Conservation (phyloP, 305 asterid species). For the Euphrasia arctica region DNA sequence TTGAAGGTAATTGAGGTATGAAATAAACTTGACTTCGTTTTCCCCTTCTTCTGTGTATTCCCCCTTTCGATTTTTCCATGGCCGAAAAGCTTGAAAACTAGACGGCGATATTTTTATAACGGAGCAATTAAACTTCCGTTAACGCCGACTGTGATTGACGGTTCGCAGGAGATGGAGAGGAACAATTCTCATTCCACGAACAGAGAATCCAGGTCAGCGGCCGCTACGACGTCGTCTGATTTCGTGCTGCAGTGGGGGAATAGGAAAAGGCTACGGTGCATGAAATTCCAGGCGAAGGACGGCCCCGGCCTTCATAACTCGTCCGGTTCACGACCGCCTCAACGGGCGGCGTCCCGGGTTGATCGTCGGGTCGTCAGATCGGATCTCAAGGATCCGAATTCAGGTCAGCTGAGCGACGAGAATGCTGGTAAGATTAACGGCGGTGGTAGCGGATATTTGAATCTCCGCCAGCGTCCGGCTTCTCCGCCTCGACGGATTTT, state of each 20-base stretch:
- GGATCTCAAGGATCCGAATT: conserved; percentile 45
- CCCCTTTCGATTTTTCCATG: background rate
- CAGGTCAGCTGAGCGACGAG: conserved; percentile 30
- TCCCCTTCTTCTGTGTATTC: background rate
- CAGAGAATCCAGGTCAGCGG: conserved; percentile 50
- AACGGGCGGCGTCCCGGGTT: conserved; percentile 39
- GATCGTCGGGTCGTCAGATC: conserved; percentile 66
- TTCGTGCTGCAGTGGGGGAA: conserved; percentile 90
- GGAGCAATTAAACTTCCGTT: conserved; percentile 8
- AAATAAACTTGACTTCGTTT: background rate
- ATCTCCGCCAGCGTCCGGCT: conserved; percentile 78
- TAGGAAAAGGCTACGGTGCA: conserved; percentile 74
- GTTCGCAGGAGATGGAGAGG: conserved; percentile 56
- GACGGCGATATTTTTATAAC: background rate
- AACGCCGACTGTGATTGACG: conserved; percentile 22
- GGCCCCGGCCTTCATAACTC: conserved; percentile 23
- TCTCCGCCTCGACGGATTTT: conserved; percentile 71
- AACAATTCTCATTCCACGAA: conserved; percentile 36
- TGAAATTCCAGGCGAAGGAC: conserved; percentile 66
- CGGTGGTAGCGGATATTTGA: conserved; percentile 47
- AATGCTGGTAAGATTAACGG: conserved; percentile 36
- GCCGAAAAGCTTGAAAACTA: background rate
- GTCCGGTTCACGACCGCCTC: conserved; percentile 42
- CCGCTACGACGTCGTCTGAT: conserved; percentile 52
- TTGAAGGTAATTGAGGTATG: conserved; percentile 1